Conservation (phyloP, 2,329 filamentous ascomycete species). For the Rutstroemia sp. region DNA sequence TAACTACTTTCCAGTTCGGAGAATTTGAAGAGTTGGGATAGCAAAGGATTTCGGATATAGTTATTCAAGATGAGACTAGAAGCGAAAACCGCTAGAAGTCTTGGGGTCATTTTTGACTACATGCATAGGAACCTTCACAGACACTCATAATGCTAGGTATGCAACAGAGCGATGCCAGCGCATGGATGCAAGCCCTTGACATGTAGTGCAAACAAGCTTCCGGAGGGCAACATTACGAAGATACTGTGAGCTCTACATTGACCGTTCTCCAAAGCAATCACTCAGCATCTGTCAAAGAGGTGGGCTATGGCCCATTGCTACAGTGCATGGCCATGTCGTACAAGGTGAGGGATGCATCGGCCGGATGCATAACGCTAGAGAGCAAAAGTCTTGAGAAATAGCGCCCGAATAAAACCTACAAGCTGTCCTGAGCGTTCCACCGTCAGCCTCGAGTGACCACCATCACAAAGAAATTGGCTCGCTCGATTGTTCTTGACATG, state of each 20-base stretch:
- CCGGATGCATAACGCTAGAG: slow-evolving; percentile 16
- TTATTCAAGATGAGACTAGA: slow-evolving; percentile 23
- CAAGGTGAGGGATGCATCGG: slow-evolving; percentile 8
- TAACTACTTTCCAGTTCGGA: slow-evolving; percentile 22
- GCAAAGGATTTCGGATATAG: slow-evolving; percentile 26
- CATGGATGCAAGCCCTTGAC: slow-evolving; percentile 24
- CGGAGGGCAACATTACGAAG: slow-evolving; percentile 21
- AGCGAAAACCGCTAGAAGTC: slow-evolving; percentile 1
- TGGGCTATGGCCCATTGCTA: slow-evolving; percentile 1
- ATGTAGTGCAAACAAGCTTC: slow-evolving; percentile 26
- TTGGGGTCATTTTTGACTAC: slow-evolving; percentile 9
- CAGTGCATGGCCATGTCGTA: slow-evolving; percentile 11
- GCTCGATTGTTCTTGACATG: slow-evolving; percentile 8
- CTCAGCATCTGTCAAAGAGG: slow-evolving; percentile 11
- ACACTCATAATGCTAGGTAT: slow-evolving; percentile 20
- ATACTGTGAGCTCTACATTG: slow-evolving; percentile 9
- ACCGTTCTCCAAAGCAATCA: slow-evolving; percentile 20
- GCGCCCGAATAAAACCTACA: slow-evolving; percentile 10
- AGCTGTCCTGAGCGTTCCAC: slow-evolving; percentile 17
- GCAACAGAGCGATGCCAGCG: slow-evolving; percentile 27
- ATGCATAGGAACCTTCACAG: slow-evolving; percentile 13
- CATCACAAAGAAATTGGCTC: slow-evolving; percentile 14
- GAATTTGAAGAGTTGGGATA: slow-evolving; percentile 24
- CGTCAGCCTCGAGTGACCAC: slow-evolving; percentile 24
- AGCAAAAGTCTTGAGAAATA: slow-evolving; percentile 7